phyloP scores from a whole-genome alignment of 805 yeast genomes.

The Yarrowia sp. region DNA sequence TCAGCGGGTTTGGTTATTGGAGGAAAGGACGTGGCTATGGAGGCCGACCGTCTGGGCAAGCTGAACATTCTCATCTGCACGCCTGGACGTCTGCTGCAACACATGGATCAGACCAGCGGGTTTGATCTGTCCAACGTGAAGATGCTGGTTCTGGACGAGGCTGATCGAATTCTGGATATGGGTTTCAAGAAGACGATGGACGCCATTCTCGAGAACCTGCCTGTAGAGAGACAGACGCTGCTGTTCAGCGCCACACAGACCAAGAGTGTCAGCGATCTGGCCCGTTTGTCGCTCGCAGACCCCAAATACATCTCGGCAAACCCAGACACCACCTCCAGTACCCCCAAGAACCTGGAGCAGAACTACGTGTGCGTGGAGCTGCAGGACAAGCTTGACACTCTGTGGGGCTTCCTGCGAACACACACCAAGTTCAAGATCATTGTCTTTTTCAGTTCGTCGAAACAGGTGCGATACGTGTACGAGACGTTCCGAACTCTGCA shows the following conservation, averaged over 20 bases:
- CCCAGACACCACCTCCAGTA: constrained; percentile 53
- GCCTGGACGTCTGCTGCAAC: constrained; percentile 90
- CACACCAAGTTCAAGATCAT: constrained; percentile 81
- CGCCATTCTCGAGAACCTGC: constrained; percentile 76
- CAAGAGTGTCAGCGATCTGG: constrained; percentile 79
- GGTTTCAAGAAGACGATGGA: constrained; percentile 87
- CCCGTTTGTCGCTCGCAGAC: constrained; percentile 72
- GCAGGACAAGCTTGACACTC: constrained; percentile 80
- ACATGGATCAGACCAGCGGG: constrained; percentile 86
- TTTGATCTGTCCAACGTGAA: constrained; percentile 78
- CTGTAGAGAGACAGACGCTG: constrained; percentile 81
- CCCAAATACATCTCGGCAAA: constrained; percentile 67
- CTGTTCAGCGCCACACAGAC: constrained; percentile 91
- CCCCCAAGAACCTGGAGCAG: constrained; percentile 88
- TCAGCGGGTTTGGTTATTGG: constrained; percentile 94
- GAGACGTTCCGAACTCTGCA: constrained; percentile 86
- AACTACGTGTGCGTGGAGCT: constrained; percentile 74
- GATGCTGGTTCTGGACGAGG: constrained; percentile 85
- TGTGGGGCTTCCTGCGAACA: constrained; percentile 85
- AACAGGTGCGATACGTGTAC: constrained; percentile 88
- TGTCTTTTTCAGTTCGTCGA: constrained; percentile 85
- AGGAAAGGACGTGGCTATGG: constrained; percentile 85
- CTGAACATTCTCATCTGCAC: constrained; percentile 89
- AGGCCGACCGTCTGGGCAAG: constrained; percentile 76
- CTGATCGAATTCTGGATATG: constrained; percentile 92